Evolutionary conservation across 352 stramenopile genomes (phyloP), one percentile per base, ranked within the genome.

Genomic region (Phytophthora capsici): DNA sequence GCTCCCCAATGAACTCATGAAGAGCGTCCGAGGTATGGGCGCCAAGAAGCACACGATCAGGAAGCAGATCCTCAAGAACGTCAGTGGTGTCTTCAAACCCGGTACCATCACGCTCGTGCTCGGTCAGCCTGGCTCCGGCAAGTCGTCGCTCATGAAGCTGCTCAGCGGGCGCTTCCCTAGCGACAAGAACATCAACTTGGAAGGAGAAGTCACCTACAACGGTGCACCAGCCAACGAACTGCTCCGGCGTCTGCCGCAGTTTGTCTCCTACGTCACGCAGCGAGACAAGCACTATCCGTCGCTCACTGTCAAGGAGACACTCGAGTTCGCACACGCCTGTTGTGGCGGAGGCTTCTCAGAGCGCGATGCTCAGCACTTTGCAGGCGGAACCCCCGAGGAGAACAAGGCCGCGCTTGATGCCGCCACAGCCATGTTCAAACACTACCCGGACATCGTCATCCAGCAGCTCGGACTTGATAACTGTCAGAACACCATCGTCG

Each of bases 401-500:
- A 80, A 77, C 56, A 26, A 45, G 20, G 62, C 68, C 6, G 67
- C 71, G 4, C 50, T 82, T 1, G 55, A 73, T 2, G 63, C 53
- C 2, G 57, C 63, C 9, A 56, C 54, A 51, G 64, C 73, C 44
- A 56, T 73, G 64, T 73, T 48, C 58, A 57, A 77, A 23, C 51
- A 78, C 25, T 73, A 74, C 30, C 66, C 73, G 12, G 65, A 82
- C n/a, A 63, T 86, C 19, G 68, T 86, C 22, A 72, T 82, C 59
- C 66, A 78, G 38, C 69, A 80, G 48, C 64, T 83, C 16, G 83
- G 83, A 44, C 78, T 91, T 6, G 59, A 71, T 26, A 77, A 73
- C 32, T 86, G 78, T 38, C 61, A 86, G 63, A 64, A 89, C 63
- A 91, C 82, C n/a, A 78, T 91, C 44, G 73, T 91, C 8, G 84